Base-by-base conservation (phyloP, 257 asterid genomes). In the Haberlea rhodopensis region DNA sequence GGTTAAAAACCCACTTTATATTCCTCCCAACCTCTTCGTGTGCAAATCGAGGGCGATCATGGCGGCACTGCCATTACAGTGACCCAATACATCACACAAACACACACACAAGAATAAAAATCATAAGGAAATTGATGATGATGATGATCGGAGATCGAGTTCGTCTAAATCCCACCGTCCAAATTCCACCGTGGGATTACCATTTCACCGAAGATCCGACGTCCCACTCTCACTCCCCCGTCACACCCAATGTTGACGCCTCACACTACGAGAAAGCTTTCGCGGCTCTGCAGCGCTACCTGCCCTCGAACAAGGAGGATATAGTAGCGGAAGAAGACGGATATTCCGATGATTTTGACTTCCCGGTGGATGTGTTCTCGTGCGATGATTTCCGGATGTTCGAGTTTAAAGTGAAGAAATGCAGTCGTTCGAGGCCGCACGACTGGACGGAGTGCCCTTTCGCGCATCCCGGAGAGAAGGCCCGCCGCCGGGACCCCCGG, bases 401-500 rank as follows among this genome's bases (percentile, higher is more conserved):
- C 66, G 97, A 89, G 74, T 89, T 89, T 59, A 89, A 89, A 70
- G 95, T 89, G 58, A 71, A 78, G 75, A 77, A 73, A 34, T 89
- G 97, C 79, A 67, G 82, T 9, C 81, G 88, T 20, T 83, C 85
- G 21, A 78, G 95, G 77, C 82, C 95, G 37, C 97, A 89, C 56
- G 97, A 87, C 82, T 89, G 97, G 97, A 89, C 97, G 11, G 97
- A 82, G 66, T 89, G 96, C 69, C 96, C 95, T 13, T 89, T 71
- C 69, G 96, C 95, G 0, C 96, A 89, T 46, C 95, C 96, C 3
- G 96, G 95, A 3, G 96, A 89, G 80, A 89, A 89, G 80, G 96
- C 96, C 53, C 85, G 94, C 56, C 85, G 97, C 60, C 57, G 97
- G 67, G 95, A 89, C 62, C 97, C 97, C 5, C 68, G 87, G 9